Conservation (phyloP, 2,329 filamentous ascomycete species). For the Chaetomium sp. region DNA sequence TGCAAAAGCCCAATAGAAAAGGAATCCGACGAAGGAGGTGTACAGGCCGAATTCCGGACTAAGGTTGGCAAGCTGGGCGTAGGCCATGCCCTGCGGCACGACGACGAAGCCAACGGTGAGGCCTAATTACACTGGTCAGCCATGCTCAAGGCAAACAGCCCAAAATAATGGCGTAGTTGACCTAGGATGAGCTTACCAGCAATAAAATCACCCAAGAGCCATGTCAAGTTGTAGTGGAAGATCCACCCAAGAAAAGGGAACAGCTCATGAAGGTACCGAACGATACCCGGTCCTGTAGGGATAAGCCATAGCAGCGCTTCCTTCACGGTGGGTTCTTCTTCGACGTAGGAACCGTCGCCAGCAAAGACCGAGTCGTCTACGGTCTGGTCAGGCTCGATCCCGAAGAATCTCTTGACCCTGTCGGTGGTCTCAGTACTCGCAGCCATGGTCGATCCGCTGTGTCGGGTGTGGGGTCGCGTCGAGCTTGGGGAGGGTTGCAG, state of each 20-base stretch:
- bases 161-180: background rate
- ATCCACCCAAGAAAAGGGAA: slow-evolving; percentile 25
- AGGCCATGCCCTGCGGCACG: slow-evolving; percentile 64
- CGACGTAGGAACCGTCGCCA: slow-evolving; percentile 20
- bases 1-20: slow-evolving; percentile 78
- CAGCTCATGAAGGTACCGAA: slow-evolving; percentile 18
- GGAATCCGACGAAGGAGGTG: slow-evolving; percentile 73
- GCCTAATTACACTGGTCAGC: slow-evolving; percentile 22
- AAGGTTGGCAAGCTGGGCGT: slow-evolving; percentile 64
- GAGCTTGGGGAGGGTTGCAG: slow-evolving; percentile 1
- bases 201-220: slow-evolving; percentile 66
- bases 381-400: slow-evolving; percentile 19
- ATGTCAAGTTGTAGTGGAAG: slow-evolving; percentile 61
- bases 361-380: slow-evolving; percentile 17
- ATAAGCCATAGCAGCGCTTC: slow-evolving; percentile 15
- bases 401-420: slow-evolving; percentile 22
- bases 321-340: slow-evolving; percentile 18
- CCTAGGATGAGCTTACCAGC: slow-evolving; percentile 45
- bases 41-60: slow-evolving; percentile 67
- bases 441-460: slow-evolving; percentile 13
- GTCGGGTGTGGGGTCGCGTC: background rate
- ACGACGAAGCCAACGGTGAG: slow-evolving; percentile 57
- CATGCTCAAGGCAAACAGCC: background rate
- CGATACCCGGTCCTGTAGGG: slow-evolving; percentile 15
- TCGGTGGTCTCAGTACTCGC: slow-evolving; percentile 6